These are phyloP conservation scores for Macaranga tanarius DNA, from an alignment of 441 rosid species.

Conservation along the genomic window DNA sequence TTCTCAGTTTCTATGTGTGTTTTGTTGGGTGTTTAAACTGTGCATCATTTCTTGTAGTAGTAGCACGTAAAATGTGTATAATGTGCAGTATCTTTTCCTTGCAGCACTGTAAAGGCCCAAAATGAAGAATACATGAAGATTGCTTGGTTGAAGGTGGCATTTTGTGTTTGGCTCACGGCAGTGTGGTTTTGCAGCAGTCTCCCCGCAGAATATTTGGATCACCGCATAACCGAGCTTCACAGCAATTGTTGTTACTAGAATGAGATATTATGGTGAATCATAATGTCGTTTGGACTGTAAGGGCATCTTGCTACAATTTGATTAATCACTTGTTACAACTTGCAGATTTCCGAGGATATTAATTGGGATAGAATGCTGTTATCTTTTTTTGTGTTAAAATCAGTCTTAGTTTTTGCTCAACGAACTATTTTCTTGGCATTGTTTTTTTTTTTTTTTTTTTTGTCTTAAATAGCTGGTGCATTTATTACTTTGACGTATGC, in stretches of 20 bases:
- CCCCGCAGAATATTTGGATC: neutral
- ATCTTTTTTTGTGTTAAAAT: neutral
- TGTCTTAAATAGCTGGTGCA: no score
- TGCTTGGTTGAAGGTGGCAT: neutral
- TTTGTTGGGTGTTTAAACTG: neutral
- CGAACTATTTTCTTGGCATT: no score
- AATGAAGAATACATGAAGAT: constrained; percentile 12
- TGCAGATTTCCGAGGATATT: neutral
- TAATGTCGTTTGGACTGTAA: neutral
- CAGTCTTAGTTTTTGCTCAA: neutral
- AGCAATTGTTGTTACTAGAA: neutral
- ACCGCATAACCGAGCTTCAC: neutral
- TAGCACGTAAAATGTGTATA: no score
- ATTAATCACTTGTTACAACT: neutral
- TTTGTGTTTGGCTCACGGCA: neutral
- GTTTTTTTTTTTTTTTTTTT: no score
- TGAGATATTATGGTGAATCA: neutral
- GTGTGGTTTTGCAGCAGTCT: neutral
- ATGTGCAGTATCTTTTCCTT: no score
- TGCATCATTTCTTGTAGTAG: no score
- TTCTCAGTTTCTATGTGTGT: no score
- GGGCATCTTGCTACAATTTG: neutral
- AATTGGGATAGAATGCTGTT: neutral
- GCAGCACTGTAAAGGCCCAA: constrained; percentile 25
- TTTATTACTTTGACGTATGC: no score